phyloP scores from a whole-genome alignment of 352 stramenopile genomes.

The Phytophthora fragariaefolia region DNA sequence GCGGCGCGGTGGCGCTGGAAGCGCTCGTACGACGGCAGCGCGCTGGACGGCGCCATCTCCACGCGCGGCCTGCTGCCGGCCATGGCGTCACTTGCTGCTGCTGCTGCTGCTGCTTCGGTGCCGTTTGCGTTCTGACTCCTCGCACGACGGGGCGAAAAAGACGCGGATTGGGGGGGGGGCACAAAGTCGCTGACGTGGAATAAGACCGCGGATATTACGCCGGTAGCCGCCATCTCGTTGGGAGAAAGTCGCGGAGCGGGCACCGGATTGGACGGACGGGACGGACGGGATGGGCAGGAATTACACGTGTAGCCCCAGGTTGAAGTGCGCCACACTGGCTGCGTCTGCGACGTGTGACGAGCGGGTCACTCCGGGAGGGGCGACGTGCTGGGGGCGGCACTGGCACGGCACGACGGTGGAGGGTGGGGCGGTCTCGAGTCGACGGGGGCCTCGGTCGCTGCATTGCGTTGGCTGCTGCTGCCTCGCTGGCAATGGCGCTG shows the following conservation, averaged over 20 bases:
- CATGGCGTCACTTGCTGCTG: slow-evolving; percentile 33
- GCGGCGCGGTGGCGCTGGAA: slow-evolving; percentile 71
- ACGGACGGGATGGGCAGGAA: background rate
- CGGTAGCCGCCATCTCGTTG: background rate
- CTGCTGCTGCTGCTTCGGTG: background rate
- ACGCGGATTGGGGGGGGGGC: no score
- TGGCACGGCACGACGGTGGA: no score
- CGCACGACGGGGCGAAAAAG: background rate
- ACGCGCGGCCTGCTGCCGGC: slow-evolving; percentile 66
- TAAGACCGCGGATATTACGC: background rate
- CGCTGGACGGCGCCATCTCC: slow-evolving; percentile 66
- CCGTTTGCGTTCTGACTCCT: background rate
- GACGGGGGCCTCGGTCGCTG: no score
- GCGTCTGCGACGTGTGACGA: background rate
- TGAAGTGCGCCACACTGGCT: background rate
- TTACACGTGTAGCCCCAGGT: background rate
- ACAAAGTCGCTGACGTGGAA: background rate
- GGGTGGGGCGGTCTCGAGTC: no score
- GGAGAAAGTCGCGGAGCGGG: background rate
- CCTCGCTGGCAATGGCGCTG: no score
- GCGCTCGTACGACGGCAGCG: slow-evolving; percentile 79
- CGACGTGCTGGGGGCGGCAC: no score
- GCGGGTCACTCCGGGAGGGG: no score
- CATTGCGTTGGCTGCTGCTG: no score
- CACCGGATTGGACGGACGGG: background rate